Conservation (phyloP, 2,329 filamentous ascomycete species). For the Drechmeria coniospora region DNA sequence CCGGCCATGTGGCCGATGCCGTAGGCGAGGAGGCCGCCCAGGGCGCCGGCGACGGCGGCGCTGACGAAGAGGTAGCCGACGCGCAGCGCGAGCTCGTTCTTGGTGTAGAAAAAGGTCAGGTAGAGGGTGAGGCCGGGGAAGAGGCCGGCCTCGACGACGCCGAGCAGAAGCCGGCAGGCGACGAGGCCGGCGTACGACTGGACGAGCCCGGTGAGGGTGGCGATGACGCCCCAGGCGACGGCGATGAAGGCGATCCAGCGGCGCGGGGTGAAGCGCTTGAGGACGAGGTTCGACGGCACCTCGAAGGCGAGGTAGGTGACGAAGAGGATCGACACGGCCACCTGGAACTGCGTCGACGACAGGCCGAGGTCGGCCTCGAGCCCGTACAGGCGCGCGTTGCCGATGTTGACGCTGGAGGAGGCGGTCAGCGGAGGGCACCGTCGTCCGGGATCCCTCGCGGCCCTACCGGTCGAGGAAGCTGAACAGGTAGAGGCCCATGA, state of each 20-base stretch:
- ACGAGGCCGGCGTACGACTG: constrained; percentile 49
- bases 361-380: constrained; percentile 49
- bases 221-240: constrained; percentile 48
- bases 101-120: constrained; percentile 63
- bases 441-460: neutral
- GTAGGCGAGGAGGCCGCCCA: constrained; percentile 58
- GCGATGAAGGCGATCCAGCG: constrained; percentile 52
- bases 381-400: constrained; percentile 52
- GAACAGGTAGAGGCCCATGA: constrained; percentile 58
- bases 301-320: constrained; percentile 49
- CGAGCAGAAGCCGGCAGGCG: constrained; percentile 54
- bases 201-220: constrained; percentile 54
- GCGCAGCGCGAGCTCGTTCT: constrained; percentile 54
- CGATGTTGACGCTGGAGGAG: constrained; percentile 47
- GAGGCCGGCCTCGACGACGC: constrained; percentile 51
- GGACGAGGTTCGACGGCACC: constrained; percentile 47
- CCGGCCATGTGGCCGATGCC: constrained; percentile 62
- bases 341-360: constrained; percentile 50
- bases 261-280: constrained; percentile 47
- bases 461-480: constrained; percentile 56
- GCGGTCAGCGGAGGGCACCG: too few relatives aligned
- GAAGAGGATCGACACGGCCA: constrained; percentile 51
- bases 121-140: constrained; percentile 57
- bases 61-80: constrained; percentile 60
- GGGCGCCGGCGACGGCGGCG: constrained; percentile 55